A percentile compares a stretch with the other conserved stretches of the same genome.
Conservation (phyloP, 331 rosid genomes). For the Malus hybrid region DNA sequence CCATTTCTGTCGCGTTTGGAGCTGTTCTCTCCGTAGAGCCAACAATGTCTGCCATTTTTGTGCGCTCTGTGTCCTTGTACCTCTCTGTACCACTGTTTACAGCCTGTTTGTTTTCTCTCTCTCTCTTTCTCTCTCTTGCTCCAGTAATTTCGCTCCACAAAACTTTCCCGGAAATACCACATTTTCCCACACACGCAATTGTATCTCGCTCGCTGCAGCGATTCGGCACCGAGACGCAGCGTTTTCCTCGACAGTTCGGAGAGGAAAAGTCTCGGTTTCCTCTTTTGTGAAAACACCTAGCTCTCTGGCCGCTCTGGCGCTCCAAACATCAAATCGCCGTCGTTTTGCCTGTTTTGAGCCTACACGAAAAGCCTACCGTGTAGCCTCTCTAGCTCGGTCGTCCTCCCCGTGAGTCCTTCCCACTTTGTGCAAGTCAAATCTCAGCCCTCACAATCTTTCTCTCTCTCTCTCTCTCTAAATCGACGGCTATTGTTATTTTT, state of each 20-base stretch:
- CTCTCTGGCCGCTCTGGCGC: background rate
- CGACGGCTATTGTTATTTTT: constrained; percentile 48
- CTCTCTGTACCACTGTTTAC: too few relatives aligned
- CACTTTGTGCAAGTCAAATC: constrained; percentile 17
- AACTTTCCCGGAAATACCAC: constrained; percentile 1
- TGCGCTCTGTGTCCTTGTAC: background rate
- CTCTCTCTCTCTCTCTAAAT: constrained; percentile 3
- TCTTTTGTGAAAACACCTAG: background rate
- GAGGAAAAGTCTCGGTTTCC: background rate
- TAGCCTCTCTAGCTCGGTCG: background rate
- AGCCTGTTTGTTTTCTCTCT: background rate
- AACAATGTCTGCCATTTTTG: constrained; percentile 4
- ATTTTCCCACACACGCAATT: background rate
- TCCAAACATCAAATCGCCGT: background rate
- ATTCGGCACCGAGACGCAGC: background rate
- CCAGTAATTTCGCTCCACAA: background rate
- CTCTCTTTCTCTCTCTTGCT: background rate
- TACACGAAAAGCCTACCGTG: background rate
- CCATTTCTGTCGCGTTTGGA: constrained; percentile 38
- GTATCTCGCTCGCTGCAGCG: too few relatives aligned
- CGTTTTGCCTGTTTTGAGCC: background rate
- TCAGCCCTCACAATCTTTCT: background rate
- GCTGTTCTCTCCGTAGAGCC: background rate
- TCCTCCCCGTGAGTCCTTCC: constrained; percentile 14
- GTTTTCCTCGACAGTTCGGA: background rate